A percentile compares a stretch with the other conserved stretches of the same genome.
These are phyloP conservation scores for Moricandia moricandioides DNA, from an alignment of 345 rosid species.

Conservation along the genomic window DNA sequence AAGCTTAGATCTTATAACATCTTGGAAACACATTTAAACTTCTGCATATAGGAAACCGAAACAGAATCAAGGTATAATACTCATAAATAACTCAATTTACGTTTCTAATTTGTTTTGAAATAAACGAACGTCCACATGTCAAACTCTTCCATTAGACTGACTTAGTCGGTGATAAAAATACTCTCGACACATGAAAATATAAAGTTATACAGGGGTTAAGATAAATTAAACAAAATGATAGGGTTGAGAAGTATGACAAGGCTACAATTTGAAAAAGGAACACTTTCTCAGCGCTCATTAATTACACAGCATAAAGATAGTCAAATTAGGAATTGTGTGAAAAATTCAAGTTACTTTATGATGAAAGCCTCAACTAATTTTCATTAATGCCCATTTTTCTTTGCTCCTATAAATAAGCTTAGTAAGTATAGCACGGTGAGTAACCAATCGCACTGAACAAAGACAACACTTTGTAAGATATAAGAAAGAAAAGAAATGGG, in stretches of 20 bases:
- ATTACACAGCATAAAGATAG: constrained; percentile 6
- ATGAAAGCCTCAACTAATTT: constrained; percentile 27
- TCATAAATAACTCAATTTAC: background rate
- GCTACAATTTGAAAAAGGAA: constrained; percentile 14
- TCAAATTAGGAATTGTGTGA: background rate
- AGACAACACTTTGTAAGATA: constrained; percentile 14
- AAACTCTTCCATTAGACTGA: background rate
- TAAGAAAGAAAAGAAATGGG: constrained; percentile 20
- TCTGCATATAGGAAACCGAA: background rate
- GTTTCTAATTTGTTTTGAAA: background rate
- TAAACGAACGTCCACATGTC: no score
- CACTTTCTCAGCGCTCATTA: constrained; percentile 20
- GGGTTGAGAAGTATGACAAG: constrained; percentile 19
- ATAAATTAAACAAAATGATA: constrained; percentile 16
- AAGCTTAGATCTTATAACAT: background rate
- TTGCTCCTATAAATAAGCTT: constrained; percentile 20
- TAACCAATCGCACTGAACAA: constrained; percentile 8
- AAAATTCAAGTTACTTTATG: constrained; percentile 4
- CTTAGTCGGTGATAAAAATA: constrained; percentile 27
- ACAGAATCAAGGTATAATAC: background rate
- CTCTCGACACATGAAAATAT: background rate
- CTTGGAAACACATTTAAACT: background rate
- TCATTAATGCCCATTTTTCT: constrained; percentile 20
- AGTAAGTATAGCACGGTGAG: constrained; percentile 6
- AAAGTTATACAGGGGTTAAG: no score